Evolutionary conservation across 1,284 basidiomycete species (phyloP).

Genomic region (Sparassis latifolia): DNA sequence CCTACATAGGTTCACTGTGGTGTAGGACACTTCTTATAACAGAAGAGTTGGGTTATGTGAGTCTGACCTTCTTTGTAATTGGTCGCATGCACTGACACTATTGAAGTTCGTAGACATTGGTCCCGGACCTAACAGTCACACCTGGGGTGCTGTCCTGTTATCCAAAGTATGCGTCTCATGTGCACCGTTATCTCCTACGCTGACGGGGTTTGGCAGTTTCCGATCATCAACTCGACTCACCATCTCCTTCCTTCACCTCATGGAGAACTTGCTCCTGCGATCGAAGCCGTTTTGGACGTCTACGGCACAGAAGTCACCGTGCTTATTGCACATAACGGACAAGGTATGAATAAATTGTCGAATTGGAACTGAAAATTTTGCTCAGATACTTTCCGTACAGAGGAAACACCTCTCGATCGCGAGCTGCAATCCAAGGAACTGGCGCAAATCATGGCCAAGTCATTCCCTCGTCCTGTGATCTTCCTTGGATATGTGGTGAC

Average conservation of each 20-base stretch:
- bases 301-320: slow-evolving; percentile 80
- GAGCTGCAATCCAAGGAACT: slow-evolving; percentile 83
- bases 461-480: slow-evolving; percentile 74
- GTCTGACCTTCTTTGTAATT: slow-evolving; percentile 16
- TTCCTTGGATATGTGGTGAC: slow-evolving; percentile 90
- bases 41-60: slow-evolving; percentile 80
- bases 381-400: slow-evolving; percentile 27
- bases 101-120: slow-evolving; percentile 72
- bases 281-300: slow-evolving; percentile 83
- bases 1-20: slow-evolving; percentile 4
- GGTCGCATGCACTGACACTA: slow-evolving; percentile 4
- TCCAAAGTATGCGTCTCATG: slow-evolving; percentile 52
- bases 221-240: slow-evolving; percentile 86
- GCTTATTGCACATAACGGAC: slow-evolving; percentile 88
- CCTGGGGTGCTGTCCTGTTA: slow-evolving; percentile 84
- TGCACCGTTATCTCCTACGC: neutral
- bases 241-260: slow-evolving; percentile 85
- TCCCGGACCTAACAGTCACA: slow-evolving; percentile 85
- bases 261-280: slow-evolving; percentile 89
- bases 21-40: slow-evolving; percentile 66
- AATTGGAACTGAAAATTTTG: no score
- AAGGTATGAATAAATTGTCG: slow-evolving; percentile 42
- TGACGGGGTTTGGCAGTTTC: slow-evolving; percentile 48
- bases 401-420: slow-evolving; percentile 85
- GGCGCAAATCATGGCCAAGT: slow-evolving; percentile 71